Percentiles rank a stretch among this genome's conserved stretches.
These are phyloP conservation scores for Fusarium annulatum DNA, from an alignment of 2,329 filamentous ascomycete species.

Conservation along the genomic window DNA sequence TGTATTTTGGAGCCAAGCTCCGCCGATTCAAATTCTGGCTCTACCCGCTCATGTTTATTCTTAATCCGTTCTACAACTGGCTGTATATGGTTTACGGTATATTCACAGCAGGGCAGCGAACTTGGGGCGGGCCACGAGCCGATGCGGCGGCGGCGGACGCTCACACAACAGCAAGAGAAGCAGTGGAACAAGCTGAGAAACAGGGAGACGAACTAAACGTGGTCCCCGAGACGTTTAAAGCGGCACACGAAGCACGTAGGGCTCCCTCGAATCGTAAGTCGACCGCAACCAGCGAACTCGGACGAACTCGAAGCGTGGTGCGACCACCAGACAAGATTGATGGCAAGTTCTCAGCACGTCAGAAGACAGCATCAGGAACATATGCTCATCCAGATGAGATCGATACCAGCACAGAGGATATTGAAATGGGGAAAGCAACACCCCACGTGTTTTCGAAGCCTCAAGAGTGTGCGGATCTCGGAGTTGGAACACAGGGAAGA, in stretches of 20 bases:
- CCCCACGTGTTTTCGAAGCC: neutral
- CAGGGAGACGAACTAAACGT: slow-evolving; percentile 90
- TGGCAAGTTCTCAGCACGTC: slow-evolving; percentile 80
- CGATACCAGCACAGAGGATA: slow-evolving; percentile 44
- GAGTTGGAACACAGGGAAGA: slow-evolving; percentile 72
- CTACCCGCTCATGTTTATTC: slow-evolving; percentile 93
- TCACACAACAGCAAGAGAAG: slow-evolving; percentile 81
- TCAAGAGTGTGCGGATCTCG: slow-evolving; percentile 68
- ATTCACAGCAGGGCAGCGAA: slow-evolving; percentile 92
- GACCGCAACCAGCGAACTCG: slow-evolving; percentile 51
- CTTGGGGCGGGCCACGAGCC: slow-evolving; percentile 93
- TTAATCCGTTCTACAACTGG: slow-evolving; percentile 99
- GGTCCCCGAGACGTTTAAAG: slow-evolving; percentile 84
- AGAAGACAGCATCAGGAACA: slow-evolving; percentile 73
- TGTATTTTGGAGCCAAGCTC: slow-evolving; percentile 91
- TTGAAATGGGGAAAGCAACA: slow-evolving; percentile 35
- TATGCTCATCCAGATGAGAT: slow-evolving; percentile 77
- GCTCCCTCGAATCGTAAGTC: slow-evolving; percentile 46
- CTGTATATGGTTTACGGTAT: slow-evolving; percentile 98
- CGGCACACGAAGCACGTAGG: slow-evolving; percentile 63
- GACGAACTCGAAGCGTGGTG: slow-evolving; percentile 66
- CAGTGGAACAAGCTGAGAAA: slow-evolving; percentile 82
- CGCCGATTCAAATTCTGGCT: slow-evolving; percentile 93
- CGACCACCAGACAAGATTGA: slow-evolving; percentile 80
- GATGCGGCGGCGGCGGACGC: slow-evolving; percentile 86